These are phyloP conservation scores for Lasiosphaeris hirsuta DNA, from an alignment of 495 filamentous ascomycete genomes.

Conservation along the genomic window DNA sequence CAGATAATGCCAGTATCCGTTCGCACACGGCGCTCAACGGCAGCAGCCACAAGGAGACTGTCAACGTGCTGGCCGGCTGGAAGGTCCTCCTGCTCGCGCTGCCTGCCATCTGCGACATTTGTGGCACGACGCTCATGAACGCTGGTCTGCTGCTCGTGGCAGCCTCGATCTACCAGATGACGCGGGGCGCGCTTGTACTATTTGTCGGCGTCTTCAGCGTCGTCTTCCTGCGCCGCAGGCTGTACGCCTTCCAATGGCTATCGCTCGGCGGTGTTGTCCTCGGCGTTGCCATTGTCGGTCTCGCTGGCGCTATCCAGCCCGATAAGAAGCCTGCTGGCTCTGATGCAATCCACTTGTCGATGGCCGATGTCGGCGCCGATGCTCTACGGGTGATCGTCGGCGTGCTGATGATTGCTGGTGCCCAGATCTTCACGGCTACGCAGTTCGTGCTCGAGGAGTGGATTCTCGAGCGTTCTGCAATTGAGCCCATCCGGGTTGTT, in stretches of 20 bases:
- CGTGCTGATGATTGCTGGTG: conserved; percentile 82
- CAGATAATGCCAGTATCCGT: conserved; percentile 44
- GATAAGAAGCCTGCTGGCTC: conserved; percentile 49
- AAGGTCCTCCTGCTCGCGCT: conserved; percentile 74
- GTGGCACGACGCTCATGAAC: conserved; percentile 95
- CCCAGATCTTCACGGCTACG: conserved; percentile 93
- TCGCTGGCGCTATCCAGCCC: conserved; percentile 77
- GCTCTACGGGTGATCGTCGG: conserved; percentile 74
- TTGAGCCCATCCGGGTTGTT: conserved; percentile 87
- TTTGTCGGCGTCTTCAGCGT: conserved; percentile 97
- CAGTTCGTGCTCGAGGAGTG: conserved; percentile 97
- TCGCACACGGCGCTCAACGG: conserved; percentile 50
- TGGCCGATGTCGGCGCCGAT: conserved; percentile 42
- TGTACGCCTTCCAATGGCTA: conserved; percentile 84
- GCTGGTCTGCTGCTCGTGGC: conserved; percentile 89
- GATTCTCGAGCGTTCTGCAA: conserved; percentile 82
- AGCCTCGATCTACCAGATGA: conserved; percentile 98
- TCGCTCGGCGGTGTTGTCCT: conserved; percentile 81
- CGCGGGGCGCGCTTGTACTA: conserved; percentile 84
- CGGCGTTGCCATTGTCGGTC: conserved; percentile 84
- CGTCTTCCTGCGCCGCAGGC: conserved; percentile 72
- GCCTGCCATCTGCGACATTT: conserved; percentile 90
- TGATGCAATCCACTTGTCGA: conserved; percentile 21
- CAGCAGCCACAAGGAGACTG: conserved; percentile 21
- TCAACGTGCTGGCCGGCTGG: conserved; percentile 61